Evolutionary conservation across 2,329 filamentous ascomycete genomes (phyloP), one percentile per base, ranked within the genome.

Genomic region (Dactylonectria macrodidyma): DNA sequence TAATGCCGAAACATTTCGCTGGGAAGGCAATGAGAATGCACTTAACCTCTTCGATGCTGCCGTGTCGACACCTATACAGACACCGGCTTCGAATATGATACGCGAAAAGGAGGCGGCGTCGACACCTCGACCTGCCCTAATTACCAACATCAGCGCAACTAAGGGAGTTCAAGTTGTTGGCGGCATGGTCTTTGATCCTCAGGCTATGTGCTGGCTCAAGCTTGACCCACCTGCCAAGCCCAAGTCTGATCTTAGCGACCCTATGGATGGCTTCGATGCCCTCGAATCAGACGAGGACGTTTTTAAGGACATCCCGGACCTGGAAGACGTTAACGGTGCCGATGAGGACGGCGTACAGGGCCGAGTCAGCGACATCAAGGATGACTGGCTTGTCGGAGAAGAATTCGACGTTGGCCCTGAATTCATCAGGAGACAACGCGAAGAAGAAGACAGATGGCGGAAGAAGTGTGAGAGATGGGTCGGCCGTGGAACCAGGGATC

Each of bases 141-240:
- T 99, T 76, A 95, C 95, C 55, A 96, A 97, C 72, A 93, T 98
- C 72, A 93, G 92, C 62, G 88, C 91, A 5, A 91, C 92, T 68
- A 93, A 95, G 77, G 95, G 94, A 69, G 92, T 97, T 14, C 95
- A 98, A 81, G 93, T 98, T 41, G 95, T 98, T 65, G 93, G 95
- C n/a, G 94, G 95, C 73, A 99, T 99, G 96, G 93, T 98, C 10
- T 99, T 98, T 79, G 96, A 99, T 78, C 96, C 96, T 3, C 92
- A 94, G 70, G 94, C 94, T 75, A 98, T 99, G 95, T 97, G 95
- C 80, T 99, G 96, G 96, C 87, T 98, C 64, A 98, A 97, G 81
- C 85, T 96, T 69, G 85, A 87, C 54, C 80, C 84, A 19, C 79
- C 86, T 34, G 79, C 80, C n/a, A 84, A 84, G 58, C 76, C 81